Conservation (phyloP, 1,284 basidiomycete species). For the Ustilago loliicola region DNA sequence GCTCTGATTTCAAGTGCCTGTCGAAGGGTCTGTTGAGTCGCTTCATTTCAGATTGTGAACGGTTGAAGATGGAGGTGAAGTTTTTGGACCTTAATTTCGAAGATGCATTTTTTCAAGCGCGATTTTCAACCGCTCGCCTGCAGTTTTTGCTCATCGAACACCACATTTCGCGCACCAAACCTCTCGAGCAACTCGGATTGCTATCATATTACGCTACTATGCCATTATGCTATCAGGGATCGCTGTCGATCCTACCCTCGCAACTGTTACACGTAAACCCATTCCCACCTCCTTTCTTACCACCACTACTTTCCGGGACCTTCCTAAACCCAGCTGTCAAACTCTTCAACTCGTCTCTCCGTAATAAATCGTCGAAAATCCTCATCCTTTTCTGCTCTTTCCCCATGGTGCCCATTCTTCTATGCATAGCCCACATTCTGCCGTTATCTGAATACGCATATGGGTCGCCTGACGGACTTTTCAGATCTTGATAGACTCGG, state of each 20-base stretch:
- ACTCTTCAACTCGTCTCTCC: constrained; percentile 20
- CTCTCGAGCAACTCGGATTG: too few relatives aligned
- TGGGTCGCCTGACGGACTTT: not conserved
- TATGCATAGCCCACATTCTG: not conserved
- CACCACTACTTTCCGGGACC: constrained; percentile 17
- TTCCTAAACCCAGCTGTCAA: constrained; percentile 23
- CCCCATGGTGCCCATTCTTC: not conserved
- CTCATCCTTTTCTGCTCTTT: constrained; percentile 13
- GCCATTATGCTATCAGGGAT: not conserved
- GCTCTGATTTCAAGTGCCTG: too few relatives aligned
- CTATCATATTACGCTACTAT: not conserved
- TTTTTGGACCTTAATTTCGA: not conserved
- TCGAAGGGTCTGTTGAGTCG: too few relatives aligned
- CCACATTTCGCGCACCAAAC: too few relatives aligned
- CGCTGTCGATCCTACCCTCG: constrained; percentile 15
- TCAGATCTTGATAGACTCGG: not conserved
- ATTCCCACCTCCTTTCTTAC: not conserved
- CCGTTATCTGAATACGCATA: not conserved
- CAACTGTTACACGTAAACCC: constrained; percentile 17
- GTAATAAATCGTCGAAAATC: constrained; percentile 29
- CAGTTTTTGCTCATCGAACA: too few relatives aligned
- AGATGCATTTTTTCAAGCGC: not conserved
- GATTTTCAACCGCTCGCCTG: too few relatives aligned
- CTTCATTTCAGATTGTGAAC: not conserved
- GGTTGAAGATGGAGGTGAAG: not conserved